Percentiles rank a stretch among this genome's conserved stretches.
Evolutionary conservation across 106 monocot species (phyloP).

Genomic region (Ottelia alismoides): DNA sequence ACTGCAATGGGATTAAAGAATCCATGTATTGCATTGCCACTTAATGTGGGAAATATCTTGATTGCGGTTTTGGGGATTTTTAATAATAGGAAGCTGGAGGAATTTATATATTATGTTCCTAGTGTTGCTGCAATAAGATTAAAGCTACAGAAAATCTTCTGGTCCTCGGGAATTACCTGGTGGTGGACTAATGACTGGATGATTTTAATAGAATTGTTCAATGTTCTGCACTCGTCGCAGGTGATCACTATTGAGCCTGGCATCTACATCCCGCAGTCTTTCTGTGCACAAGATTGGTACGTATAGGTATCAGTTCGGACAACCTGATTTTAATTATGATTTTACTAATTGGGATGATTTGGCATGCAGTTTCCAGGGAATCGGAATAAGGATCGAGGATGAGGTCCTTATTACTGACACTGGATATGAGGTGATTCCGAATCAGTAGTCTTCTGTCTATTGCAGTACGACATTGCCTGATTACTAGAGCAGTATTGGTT

Average conservation of each 20-base stretch:
- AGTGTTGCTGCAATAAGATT: too few relatives aligned
- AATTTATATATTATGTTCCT: too few relatives aligned
- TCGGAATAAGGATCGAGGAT: slow-evolving; percentile 92
- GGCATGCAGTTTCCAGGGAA: slow-evolving; percentile 42
- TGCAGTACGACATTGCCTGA: too few relatives aligned
- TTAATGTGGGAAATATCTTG: too few relatives aligned
- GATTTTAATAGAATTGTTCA: background rate
- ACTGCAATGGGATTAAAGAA: too few relatives aligned
- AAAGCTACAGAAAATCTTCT: background rate
- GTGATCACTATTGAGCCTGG: slow-evolving; percentile 97
- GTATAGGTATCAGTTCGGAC: background rate
- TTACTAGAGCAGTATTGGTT: too few relatives aligned
- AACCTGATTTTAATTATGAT: background rate
- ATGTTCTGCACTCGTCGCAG: slow-evolving; percentile 16
- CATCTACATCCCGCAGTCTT: slow-evolving; percentile 59
- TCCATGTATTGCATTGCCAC: too few relatives aligned
- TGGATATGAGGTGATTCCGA: slow-evolving; percentile 57
- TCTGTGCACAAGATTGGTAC: slow-evolving; percentile 52
- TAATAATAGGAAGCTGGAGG: too few relatives aligned
- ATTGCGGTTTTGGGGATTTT: too few relatives aligned
- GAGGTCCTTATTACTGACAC: slow-evolving; percentile 93
- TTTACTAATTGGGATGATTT: background rate
- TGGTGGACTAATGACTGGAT: background rate
- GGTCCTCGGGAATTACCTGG: too few relatives aligned
- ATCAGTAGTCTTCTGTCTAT: too few relatives aligned